Percentiles rank a stretch among this genome's conserved stretches.
Conservation (phyloP, 225 moss, liverwort and hornwort genomes). For the Sphagnum tenellum region DNA sequence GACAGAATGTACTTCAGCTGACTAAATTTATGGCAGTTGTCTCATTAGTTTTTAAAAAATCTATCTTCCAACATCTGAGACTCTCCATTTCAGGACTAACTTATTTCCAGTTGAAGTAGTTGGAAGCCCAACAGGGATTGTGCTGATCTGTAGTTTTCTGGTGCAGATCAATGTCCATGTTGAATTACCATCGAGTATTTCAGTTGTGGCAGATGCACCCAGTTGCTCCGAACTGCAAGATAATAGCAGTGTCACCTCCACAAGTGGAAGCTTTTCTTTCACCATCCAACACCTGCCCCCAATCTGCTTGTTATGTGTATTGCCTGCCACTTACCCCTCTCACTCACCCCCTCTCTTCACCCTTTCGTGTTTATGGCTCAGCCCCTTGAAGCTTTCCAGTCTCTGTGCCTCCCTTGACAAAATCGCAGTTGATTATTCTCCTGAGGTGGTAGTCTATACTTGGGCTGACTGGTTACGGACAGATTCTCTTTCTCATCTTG, state of each 20-base stretch:
- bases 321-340: constrained; percentile 57
- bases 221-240: constrained; percentile 1
- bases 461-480: constrained; percentile 55
- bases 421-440: constrained; percentile 27
- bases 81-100: too few species aligned
- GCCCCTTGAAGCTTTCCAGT: constrained; percentile 27
- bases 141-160: background rate
- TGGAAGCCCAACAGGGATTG: background rate
- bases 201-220: constrained; percentile 27
- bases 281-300: constrained; percentile 51
- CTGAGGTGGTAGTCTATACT: constrained; percentile 47
- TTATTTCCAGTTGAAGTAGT: background rate
- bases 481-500: constrained; percentile 38
- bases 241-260: constrained; percentile 7
- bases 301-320: constrained; percentile 48
- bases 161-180: constrained; percentile 42
- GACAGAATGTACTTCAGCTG: too few species aligned
- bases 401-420: constrained; percentile 42
- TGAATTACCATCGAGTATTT: constrained; percentile 27
- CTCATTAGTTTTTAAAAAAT: too few species aligned
- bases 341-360: constrained; percentile 56
- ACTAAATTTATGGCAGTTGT: too few species aligned
- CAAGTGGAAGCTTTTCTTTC: constrained; percentile 14
- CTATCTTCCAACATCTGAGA: too few species aligned
- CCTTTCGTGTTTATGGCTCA: constrained; percentile 53